Percentiles rank a stretch among this genome's conserved stretches.
Conservation (phyloP, 73 alveolate genomes). For the Paramecium biaurelia region DNA sequence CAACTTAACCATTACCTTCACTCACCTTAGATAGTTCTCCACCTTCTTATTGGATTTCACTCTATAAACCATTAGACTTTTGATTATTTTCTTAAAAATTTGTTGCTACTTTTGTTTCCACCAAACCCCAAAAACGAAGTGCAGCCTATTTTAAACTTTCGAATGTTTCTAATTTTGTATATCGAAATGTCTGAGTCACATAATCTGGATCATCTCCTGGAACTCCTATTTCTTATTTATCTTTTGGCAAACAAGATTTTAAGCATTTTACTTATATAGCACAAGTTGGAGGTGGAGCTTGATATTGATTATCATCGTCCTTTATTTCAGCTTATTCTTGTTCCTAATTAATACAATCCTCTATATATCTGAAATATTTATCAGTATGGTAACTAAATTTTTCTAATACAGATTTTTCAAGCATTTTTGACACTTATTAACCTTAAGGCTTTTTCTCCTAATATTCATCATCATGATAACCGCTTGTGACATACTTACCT, state of each 20-base stretch:
- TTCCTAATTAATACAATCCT: not conserved
- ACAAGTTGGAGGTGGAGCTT: constrained; percentile 28
- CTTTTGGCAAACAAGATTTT: constrained; percentile 9
- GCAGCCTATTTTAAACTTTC: not conserved
- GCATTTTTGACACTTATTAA: not conserved
- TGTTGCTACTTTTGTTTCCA: not conserved
- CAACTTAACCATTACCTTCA: constrained; percentile 9
- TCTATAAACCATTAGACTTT: not conserved
- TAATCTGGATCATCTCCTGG: constrained; percentile 52
- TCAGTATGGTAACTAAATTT: constrained; percentile 32
- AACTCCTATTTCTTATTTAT: not conserved
- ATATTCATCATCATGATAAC: not conserved
- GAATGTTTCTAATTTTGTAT: not conserved
- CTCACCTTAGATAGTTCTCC: not conserved
- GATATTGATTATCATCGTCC: constrained; percentile 28
- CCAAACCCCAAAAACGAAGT: constrained; percentile 2
- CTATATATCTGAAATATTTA: constrained; percentile 31
- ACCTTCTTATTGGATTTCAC: constrained; percentile 1
- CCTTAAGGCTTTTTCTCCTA: not conserved
- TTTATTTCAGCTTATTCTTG: not conserved
- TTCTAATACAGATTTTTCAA: constrained; percentile 20
- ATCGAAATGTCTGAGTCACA: constrained; percentile 8
- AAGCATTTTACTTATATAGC: constrained; percentile 17
- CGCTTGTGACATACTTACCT: not conserved
- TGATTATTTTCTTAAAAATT: not conserved